A percentile compares a stretch with the other conserved stretches of the same genome.
phyloP scores from a whole-genome alignment of 805 yeast species.

The Yamadazyma phyllophila region DNA sequence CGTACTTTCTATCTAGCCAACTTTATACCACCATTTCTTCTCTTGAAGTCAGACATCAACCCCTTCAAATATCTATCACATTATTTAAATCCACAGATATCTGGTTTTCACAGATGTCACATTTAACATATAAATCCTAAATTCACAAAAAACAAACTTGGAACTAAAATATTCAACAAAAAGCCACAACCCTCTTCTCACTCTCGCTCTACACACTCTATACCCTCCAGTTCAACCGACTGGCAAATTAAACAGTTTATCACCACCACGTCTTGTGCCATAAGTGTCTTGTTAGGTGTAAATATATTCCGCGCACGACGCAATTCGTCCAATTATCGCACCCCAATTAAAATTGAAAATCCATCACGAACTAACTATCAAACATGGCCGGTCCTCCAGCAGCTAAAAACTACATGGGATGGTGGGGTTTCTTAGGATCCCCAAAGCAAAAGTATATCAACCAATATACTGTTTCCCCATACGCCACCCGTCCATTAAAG shows the following conservation, averaged over 20 bases:
- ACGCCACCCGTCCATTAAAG: conserved; percentile 88
- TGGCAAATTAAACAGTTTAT: not conserved
- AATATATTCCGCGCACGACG: not conserved
- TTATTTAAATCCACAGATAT: no score
- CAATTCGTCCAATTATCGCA: conserved; percentile 10
- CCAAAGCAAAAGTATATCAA: conserved; percentile 85
- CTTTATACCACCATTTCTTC: no score
- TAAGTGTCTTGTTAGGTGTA: not conserved
- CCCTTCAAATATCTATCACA: no score
- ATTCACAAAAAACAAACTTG: no score
- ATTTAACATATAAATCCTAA: no score
- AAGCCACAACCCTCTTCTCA: no score
- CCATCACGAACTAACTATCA: conserved; percentile 1
- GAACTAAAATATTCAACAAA: no score
- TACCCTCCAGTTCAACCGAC: not conserved
- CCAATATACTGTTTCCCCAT: conserved; percentile 88
- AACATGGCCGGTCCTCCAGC: conserved; percentile 38
- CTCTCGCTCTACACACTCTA: not conserved
- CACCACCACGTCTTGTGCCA: no score
- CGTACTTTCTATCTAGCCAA: no score
- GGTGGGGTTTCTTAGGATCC: conserved; percentile 95
- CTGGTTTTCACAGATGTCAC: no score
- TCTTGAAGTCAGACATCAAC: no score
- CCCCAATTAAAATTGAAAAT: conserved; percentile 5
- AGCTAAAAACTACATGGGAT: conserved; percentile 83